Base-by-base conservation (phyloP, 2,329 filamentous ascomycete genomes). In the Iodosphaeria phyllophila region DNA sequence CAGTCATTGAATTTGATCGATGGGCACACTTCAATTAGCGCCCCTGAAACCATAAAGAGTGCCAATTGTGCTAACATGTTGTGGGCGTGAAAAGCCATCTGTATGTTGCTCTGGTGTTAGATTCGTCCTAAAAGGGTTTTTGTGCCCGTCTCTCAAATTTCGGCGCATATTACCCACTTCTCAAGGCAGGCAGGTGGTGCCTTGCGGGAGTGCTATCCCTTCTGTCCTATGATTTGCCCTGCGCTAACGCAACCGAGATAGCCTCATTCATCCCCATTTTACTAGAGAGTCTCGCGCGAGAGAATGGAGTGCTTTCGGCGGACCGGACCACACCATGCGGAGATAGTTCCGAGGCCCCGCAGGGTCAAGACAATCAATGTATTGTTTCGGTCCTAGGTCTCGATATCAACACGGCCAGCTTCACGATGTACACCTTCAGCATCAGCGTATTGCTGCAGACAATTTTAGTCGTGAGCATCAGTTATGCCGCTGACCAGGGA, bases 381-480 rank as follows among this genome's bases (percentile, higher is more conserved):
- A 58, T 95, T 30, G 70, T 95, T 30, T 68, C 74, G 34, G 58
- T 95, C 5, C 54, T 92, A 13, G 86, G 86, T 5, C 48, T 77
- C 30, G 74, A 92, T 41, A 74, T 98, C 52, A 95, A 95, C 50
- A 93, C 86, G 1, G 84, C 86, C 18, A 91, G 79, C 48, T 93
- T 95, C 48, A 86, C 83, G 45, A 92, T 95, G 82, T 95, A 95
- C 52, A 93, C 83, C 2, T 98, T 98, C 50, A 92, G 83, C 29
- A 58, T 91, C 41, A 91, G 80, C 44, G 89, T 98, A 2, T 50
- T 93, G 12, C 49, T 93, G 8, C 89, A 98, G 47, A 78, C 84
- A 2, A 51, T 95, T 15, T 55, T 95, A 16, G 91, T 98, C 21
- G 82, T 98, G 34, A 92, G 83, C 42, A 92, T 98, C 60, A 92